Conservation (phyloP, 306 rosid species). For the Chamaecrista fasciculata region DNA sequence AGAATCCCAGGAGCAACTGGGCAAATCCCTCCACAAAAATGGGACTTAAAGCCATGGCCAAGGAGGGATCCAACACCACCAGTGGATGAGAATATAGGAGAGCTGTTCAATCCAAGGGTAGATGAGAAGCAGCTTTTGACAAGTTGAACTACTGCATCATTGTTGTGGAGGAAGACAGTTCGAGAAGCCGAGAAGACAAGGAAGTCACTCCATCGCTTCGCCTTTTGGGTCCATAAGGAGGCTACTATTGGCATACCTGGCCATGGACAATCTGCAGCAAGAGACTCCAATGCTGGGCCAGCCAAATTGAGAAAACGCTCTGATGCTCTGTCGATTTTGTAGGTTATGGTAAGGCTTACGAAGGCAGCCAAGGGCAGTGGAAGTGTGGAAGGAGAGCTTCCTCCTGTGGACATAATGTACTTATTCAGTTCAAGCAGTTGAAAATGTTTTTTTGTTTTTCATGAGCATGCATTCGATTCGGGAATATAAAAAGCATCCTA, state of each 20-base stretch:
- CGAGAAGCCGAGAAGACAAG: conserved; percentile 83
- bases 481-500: neutral
- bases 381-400: conserved; percentile 84
- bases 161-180: conserved; percentile 84
- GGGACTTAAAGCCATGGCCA: conserved; percentile 92
- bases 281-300: conserved; percentile 75
- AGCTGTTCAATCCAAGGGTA: conserved; percentile 59
- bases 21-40: conserved; percentile 69
- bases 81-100: conserved; percentile 49
- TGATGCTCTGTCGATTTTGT: conserved; percentile 70
- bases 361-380: conserved; percentile 97
- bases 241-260: conserved; percentile 98
- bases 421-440: too few species aligned
- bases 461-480: neutral
- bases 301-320: conserved; percentile 78
- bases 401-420: conserved; percentile 41
- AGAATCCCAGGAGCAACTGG: conserved; percentile 94
- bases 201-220: conserved; percentile 91
- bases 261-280: conserved; percentile 96
- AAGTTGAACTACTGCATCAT: conserved; percentile 78
- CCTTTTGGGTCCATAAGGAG: conserved; percentile 98
- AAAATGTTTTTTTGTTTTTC: neutral
- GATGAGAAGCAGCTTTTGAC: conserved; percentile 88
- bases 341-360: conserved; percentile 93
- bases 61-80: conserved; percentile 92